These are phyloP conservation scores for Boletus rubroflammeus DNA, from an alignment of 768 basidiomycete species.

Conservation along the genomic window DNA sequence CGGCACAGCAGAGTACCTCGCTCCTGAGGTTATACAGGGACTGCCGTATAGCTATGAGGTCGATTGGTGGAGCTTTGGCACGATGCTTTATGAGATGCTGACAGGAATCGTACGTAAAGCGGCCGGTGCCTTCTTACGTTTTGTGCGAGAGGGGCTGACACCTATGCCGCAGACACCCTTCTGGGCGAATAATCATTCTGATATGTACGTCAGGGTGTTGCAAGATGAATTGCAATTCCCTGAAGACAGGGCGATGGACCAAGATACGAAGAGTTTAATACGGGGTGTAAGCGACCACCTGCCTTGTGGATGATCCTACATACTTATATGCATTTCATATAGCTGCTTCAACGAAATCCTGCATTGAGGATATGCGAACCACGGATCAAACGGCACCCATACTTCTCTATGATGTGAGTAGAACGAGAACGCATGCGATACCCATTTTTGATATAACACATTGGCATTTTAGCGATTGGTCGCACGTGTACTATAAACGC, in stretches of 20 bases:
- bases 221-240: conserved; percentile 90
- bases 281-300: conserved; percentile 68
- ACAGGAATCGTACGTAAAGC: conserved; percentile 72
- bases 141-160: conserved; percentile 16
- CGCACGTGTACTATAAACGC: conserved; percentile 90
- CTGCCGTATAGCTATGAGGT: conserved; percentile 89
- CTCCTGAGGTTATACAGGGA: conserved; percentile 95
- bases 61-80: conserved; percentile 98
- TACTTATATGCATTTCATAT: conserved; percentile 12
- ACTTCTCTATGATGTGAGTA: conserved; percentile 90
- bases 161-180: conserved; percentile 67
- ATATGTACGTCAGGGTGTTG: conserved; percentile 91
- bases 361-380: conserved; percentile 88
- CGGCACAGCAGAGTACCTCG: conserved; percentile 94
- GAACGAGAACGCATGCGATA: not conserved
- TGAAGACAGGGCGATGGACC: conserved; percentile 88
- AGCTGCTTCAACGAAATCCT: conserved; percentile 94
- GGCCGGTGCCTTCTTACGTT: conserved; percentile 10
- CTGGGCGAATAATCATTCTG: conserved; percentile 88
- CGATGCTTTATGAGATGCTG: conserved; percentile 97
- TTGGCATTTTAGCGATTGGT: conserved; percentile 69
- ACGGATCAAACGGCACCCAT: conserved; percentile 89
- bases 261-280: conserved; percentile 92
- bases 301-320: not conserved
- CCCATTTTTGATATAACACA: conserved; percentile 12